A percentile compares a stretch with the other conserved stretches of the same genome.
Conservation (phyloP, 345 rosid species). For the Aurinia saxatilis region DNA sequence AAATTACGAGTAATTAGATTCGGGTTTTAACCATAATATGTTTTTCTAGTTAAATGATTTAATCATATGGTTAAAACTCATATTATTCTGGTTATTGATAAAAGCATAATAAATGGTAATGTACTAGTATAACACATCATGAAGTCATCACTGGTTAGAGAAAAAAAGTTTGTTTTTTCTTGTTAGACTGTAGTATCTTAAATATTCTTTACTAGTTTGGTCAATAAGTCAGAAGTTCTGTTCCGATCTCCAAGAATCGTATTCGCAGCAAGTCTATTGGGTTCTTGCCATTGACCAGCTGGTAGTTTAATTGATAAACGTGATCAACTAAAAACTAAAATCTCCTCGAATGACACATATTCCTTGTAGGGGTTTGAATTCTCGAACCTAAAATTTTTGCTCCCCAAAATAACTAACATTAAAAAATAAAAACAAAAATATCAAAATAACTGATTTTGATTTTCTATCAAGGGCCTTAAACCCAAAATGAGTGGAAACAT, state of each 20-base stretch:
- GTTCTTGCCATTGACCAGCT: not conserved
- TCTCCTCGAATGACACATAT: not conserved
- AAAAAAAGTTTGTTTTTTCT: not conserved
- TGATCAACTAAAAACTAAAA: constrained; percentile 1
- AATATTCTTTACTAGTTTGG: not conserved
- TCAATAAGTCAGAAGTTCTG: not conserved
- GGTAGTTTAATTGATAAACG: constrained; percentile 1
- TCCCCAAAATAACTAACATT: not conserved
- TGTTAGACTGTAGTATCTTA: not conserved
- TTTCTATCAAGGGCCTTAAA: too few relatives aligned
- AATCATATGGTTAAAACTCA: too few relatives aligned
- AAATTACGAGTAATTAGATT: too few relatives aligned
- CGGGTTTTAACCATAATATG: too few relatives aligned
- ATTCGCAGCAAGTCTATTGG: constrained; percentile 1
- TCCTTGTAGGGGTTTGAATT: not conserved
- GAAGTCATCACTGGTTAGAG: too few relatives aligned
- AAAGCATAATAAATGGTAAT: too few relatives aligned
- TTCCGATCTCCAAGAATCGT: constrained; percentile 5
- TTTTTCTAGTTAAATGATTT: too few relatives aligned
- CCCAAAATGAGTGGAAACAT: too few relatives aligned
- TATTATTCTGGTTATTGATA: too few relatives aligned
- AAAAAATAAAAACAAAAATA: too few relatives aligned
- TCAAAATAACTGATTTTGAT: not conserved
- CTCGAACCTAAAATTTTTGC: not conserved
- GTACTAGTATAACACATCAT: too few relatives aligned